These are phyloP conservation scores for Zymoseptoria pseudotritici DNA, from an alignment of 2,329 filamentous ascomycete genomes.

Conservation along the genomic window DNA sequence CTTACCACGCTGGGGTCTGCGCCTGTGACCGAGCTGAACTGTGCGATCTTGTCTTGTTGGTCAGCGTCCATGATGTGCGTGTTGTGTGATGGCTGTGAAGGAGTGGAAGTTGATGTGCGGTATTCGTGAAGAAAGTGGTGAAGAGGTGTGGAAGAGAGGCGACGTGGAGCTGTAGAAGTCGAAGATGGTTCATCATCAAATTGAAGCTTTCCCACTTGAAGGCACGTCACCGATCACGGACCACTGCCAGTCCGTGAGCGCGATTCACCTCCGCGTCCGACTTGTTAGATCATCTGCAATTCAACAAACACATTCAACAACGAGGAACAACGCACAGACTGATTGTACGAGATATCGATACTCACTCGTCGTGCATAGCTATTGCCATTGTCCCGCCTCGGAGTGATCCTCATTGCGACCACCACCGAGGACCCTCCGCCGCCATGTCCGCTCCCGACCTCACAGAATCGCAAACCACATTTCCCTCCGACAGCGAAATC, in stretches of 20 bases:
- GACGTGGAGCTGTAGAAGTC: background rate
- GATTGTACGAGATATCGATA: background rate
- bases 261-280: background rate
- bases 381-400: background rate
- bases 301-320: background rate
- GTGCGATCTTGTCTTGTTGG: slow-evolving; percentile 27
- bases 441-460: slow-evolving; percentile 49
- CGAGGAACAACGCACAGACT: background rate
- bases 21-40: slow-evolving; percentile 33
- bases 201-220: background rate
- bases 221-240: background rate
- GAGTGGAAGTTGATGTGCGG: background rate
- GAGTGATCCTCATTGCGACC: no score
- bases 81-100: background rate
- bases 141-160: background rate
- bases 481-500: slow-evolving; percentile 75
- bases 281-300: background rate
- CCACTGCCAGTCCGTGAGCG: background rate
- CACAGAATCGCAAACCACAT: slow-evolving; percentile 66
- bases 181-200: background rate
- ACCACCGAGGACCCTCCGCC: slow-evolving; percentile 1
- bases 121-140: background rate
- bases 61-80: slow-evolving; percentile 23
- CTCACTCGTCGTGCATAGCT: background rate
- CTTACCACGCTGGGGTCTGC: slow-evolving; percentile 28